A percentile compares a stretch with the other conserved stretches of the same genome.
phyloP scores from a whole-genome alignment of 2,329 filamentous ascomycete species.

The Eurotiales sp. region DNA sequence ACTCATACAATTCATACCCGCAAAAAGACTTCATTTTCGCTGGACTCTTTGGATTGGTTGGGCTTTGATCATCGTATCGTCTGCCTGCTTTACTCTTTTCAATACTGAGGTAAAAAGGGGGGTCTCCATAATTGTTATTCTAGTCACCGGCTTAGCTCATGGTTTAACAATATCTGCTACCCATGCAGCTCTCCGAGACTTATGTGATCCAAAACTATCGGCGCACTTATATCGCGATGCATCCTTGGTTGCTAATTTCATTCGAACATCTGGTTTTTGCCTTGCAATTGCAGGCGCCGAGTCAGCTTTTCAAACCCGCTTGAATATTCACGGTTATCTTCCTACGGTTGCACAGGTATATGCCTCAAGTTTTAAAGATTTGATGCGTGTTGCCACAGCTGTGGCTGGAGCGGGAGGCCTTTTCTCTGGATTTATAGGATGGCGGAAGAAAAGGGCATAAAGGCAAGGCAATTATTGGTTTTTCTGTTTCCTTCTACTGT shows the following conservation, averaged over 20 bases:
- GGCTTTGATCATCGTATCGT: conserved; percentile 12
- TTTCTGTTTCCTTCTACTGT: no score
- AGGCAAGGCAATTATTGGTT: no score
- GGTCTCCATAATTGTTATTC: conserved; percentile 1
- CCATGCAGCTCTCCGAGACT: conserved; percentile 2
- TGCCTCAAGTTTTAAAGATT: conserved; percentile 4
- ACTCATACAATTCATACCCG: conserved; percentile 2
- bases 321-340: background rate
- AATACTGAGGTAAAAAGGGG: background rate
- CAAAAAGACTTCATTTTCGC: conserved; percentile 6
- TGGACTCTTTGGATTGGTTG: conserved; percentile 13
- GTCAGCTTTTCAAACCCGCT: conserved; percentile 2
- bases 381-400: conserved; percentile 8
- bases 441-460: background rate
- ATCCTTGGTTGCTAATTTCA: conserved; percentile 6
- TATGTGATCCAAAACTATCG: background rate
- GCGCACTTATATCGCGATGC: conserved; percentile 2
- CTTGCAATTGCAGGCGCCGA: conserved; percentile 6
- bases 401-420: conserved; percentile 11
- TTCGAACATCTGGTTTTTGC: conserved; percentile 10
- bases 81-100: conserved; percentile 3
- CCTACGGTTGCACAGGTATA: background rate
- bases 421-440: conserved; percentile 3
- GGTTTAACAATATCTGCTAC: conserved; percentile 10
- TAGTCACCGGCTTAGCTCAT: conserved; percentile 11